Base-by-base conservation (phyloP, 2,329 filamentous ascomycete genomes). In the Alternaria hordeiaustralica region DNA sequence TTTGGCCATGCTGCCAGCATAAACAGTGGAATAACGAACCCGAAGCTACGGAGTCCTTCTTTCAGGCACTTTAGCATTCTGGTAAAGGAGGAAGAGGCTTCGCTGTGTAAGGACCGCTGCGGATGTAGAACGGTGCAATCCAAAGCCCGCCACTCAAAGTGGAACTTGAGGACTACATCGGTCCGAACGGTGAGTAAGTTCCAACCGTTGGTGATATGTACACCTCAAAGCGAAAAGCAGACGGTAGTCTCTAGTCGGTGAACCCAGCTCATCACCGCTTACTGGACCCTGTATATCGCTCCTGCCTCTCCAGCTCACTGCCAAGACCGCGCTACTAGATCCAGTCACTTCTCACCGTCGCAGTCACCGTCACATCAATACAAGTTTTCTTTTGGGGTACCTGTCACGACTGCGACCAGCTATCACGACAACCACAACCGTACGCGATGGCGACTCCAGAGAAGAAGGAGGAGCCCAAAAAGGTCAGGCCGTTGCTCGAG, bases 1-100 rank as follows among this genome's bases (percentile, higher is more conserved):
- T 0, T 9, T 11, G 25, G 4, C 5, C 30, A 21, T 21, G 18
- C 3, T 33, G 26, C 6, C 28, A 30, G 15, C 5, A n/a, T 20
- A 0, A 3, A 23, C 3, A 36, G 2, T 5, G 6, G 12, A 4
- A 20, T 13, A 1, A 36, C 4, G 4, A 5, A 36, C 2, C 33
- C 33, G 15, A n/a, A 36, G 13, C 6, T 33, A 15, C 13, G 6
- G 6, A 33, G 30, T 33, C 12, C 13, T 33, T 15, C 30, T 6
- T 15, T 4, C 30, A 33, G 12, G 13, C 12, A 7, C 15, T 33
- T 33, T 3, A 33, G 30, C 30, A 33, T 7, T 33, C 30, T 15
- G 12, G 12, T 15, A 15, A 30, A 33, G 12, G 30, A 33, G 30
- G 8, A 33, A 33, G 13, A 15, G 30, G 3, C 13, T 15, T 15